Evolutionary conservation across 2,329 filamentous ascomycete genomes (phyloP).

Genomic region (Cryphonectria parasitica): DNA sequence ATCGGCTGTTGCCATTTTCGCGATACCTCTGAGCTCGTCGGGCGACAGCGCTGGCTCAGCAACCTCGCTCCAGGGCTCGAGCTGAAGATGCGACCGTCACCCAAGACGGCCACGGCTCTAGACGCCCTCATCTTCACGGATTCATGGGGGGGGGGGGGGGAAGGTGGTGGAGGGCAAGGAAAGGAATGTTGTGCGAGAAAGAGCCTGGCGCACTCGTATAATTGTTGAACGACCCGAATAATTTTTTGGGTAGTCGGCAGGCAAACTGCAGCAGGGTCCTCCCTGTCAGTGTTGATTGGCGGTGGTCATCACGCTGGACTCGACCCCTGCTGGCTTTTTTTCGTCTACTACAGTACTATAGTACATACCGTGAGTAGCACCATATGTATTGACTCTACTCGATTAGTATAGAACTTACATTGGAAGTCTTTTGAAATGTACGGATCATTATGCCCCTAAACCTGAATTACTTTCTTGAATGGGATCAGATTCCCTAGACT

Average conservation of each 20-base stretch:
- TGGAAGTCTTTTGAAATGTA: too few species aligned
- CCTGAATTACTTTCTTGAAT: too few species aligned
- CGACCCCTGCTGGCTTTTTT: not conserved
- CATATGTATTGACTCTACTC: not conserved
- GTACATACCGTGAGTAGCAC: not conserved
- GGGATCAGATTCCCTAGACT: too few species aligned
- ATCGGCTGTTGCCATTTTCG: constrained; percentile 38
- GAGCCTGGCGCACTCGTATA: constrained; percentile 19
- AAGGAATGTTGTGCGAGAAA: constrained; percentile 28
- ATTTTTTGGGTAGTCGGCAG: constrained; percentile 31
- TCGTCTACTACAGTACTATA: not conserved
- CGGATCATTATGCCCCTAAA: too few species aligned
- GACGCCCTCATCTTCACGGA: constrained; percentile 45
- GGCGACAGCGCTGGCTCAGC: constrained; percentile 39
- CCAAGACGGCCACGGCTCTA: constrained; percentile 43
- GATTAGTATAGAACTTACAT: too few species aligned
- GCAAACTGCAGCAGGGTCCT: constrained; percentile 8
- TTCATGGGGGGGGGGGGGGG: constrained; percentile 29
- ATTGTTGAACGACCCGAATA: constrained; percentile 12
- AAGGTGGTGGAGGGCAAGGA: constrained; percentile 28
- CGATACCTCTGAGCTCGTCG: constrained; percentile 36
- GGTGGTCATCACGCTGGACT: not conserved
- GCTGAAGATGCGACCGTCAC: constrained; percentile 42
- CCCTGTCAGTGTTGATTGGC: constrained; percentile 3
- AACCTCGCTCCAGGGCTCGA: constrained; percentile 40